These are phyloP conservation scores for Lobosporangium transversale DNA, from an alignment of 192 early-diverging fungal species.

Conservation along the genomic window DNA sequence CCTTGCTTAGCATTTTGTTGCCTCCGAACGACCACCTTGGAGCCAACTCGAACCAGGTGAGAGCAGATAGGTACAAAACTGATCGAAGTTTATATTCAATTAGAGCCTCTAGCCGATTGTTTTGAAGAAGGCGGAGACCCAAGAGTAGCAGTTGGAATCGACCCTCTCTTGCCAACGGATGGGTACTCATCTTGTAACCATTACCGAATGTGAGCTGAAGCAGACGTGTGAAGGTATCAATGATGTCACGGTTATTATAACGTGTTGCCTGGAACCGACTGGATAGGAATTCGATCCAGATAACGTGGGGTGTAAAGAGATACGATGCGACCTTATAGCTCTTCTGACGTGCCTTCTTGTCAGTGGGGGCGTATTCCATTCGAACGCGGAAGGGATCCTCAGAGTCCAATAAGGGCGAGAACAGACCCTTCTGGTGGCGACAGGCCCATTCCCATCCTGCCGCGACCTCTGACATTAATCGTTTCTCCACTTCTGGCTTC, in stretches of 20 bases:
- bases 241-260: slow-evolving; percentile 74
- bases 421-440: slow-evolving; percentile 85
- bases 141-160: slow-evolving; percentile 83
- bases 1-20: slow-evolving; percentile 67
- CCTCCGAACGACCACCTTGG: slow-evolving; percentile 84
- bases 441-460: slow-evolving; percentile 85
- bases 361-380: slow-evolving; percentile 95
- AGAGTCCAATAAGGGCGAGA: slow-evolving; percentile 64
- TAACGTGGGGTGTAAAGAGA: slow-evolving; percentile 76
- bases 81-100: slow-evolving; percentile 71
- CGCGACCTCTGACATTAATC: slow-evolving; percentile 85
- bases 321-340: slow-evolving; percentile 68
- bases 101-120: slow-evolving; percentile 69
- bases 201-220: slow-evolving; percentile 79
- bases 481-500: slow-evolving; percentile 72
- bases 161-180: slow-evolving; percentile 77
- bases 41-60: slow-evolving; percentile 82
- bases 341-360: slow-evolving; percentile 77
- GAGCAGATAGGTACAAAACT: slow-evolving; percentile 73
- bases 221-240: slow-evolving; percentile 79
- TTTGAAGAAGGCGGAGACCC: slow-evolving; percentile 78
- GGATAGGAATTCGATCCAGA: slow-evolving; percentile 88
- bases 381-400: slow-evolving; percentile 85
- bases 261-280: slow-evolving; percentile 85
- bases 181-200: slow-evolving; percentile 59